Percentiles rank a stretch among this genome's conserved stretches.
Evolutionary conservation across 1,139 yeast genomes (phyloP).

Genomic region (Debaryomycetaceae sp.): DNA sequence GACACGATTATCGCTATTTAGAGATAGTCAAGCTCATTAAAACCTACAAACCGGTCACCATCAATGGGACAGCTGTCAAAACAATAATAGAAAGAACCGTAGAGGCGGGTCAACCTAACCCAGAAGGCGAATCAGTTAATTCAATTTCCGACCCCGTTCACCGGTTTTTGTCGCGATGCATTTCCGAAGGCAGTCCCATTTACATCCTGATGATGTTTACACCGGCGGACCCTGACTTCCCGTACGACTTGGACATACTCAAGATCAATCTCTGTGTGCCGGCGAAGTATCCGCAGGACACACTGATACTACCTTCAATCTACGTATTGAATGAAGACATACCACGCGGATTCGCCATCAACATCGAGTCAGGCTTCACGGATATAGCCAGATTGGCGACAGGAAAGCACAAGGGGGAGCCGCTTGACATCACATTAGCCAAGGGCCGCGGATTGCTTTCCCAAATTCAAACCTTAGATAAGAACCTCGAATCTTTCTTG

Average conservation of each 20-base stretch:
- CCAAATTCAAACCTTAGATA: conserved; percentile 53
- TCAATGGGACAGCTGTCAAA: conserved; percentile 27
- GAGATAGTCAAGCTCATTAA: conserved; percentile 26
- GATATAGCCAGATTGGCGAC: conserved; percentile 23
- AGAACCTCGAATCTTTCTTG: conserved; percentile 53
- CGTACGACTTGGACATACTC: conserved; percentile 54
- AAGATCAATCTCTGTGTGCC: conserved; percentile 55
- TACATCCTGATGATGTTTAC: conserved; percentile 32
- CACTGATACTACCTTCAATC: conserved; percentile 34
- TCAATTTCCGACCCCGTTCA: conserved; percentile 5
- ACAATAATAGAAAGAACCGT: conserved; percentile 15
- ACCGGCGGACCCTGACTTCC: conserved; percentile 75
- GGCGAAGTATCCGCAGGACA: conserved; percentile 44
- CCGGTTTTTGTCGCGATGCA: conserved; percentile 5
- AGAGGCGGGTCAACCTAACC: conserved; percentile 8
- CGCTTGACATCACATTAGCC: conserved; percentile 27
- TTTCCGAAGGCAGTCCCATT: conserved; percentile 12
- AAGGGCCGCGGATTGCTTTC: conserved; percentile 49
- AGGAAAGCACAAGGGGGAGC: conserved; percentile 14
- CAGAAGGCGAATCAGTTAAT: conserved; percentile 9
- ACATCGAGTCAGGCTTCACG: conserved; percentile 62
- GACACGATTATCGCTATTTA: conserved; percentile 15
- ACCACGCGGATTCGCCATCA: conserved; percentile 67
- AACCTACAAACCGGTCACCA: conserved; percentile 26
- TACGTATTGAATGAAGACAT: conserved; percentile 61